Evolutionary conservation across 352 stramenopile genomes (phyloP).

Genomic region (Phytopythium vexans): DNA sequence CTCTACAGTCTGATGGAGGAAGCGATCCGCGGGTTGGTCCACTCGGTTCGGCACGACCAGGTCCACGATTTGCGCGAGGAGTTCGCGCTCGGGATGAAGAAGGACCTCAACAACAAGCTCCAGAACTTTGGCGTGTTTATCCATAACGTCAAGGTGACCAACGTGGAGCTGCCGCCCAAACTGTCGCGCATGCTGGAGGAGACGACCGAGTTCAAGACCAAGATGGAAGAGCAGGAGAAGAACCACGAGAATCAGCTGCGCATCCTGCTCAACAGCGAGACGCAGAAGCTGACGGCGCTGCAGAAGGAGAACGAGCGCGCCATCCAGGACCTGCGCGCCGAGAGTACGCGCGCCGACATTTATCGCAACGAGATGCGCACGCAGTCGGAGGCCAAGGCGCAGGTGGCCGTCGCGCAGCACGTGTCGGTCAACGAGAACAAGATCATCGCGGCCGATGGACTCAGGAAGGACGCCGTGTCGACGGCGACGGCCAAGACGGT

Average conservation of each 20-base stretch:
- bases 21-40: slow-evolving; percentile 73
- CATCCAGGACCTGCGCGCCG: slow-evolving; percentile 68
- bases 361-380: slow-evolving; percentile 76
- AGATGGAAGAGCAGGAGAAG: slow-evolving; percentile 88
- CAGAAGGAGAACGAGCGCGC: slow-evolving; percentile 78
- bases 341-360: slow-evolving; percentile 66
- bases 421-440: slow-evolving; percentile 56
- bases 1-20: slow-evolving; percentile 77
- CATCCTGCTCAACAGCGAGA: slow-evolving; percentile 82
- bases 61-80: slow-evolving; percentile 80
- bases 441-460: slow-evolving; percentile 64
- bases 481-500: slow-evolving; percentile 50
- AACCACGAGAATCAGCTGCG: slow-evolving; percentile 86
- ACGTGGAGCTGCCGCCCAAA: slow-evolving; percentile 62
- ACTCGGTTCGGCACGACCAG: slow-evolving; percentile 81
- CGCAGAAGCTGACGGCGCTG: slow-evolving; percentile 74
- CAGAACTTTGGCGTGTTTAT: slow-evolving; percentile 73
- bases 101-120: slow-evolving; percentile 76
- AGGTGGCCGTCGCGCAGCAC: slow-evolving; percentile 70
- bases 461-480: slow-evolving; percentile 67
- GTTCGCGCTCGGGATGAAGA: slow-evolving; percentile 83
- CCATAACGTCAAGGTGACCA: slow-evolving; percentile 87
- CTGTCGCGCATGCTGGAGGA: slow-evolving; percentile 73
- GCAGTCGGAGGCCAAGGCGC: slow-evolving; percentile 63
- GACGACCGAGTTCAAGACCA: slow-evolving; percentile 83